Evolutionary conservation across 169 alveolate species (phyloP), one percentile per base, ranked within the genome.

Genomic region (Plasmodium adleri): DNA sequence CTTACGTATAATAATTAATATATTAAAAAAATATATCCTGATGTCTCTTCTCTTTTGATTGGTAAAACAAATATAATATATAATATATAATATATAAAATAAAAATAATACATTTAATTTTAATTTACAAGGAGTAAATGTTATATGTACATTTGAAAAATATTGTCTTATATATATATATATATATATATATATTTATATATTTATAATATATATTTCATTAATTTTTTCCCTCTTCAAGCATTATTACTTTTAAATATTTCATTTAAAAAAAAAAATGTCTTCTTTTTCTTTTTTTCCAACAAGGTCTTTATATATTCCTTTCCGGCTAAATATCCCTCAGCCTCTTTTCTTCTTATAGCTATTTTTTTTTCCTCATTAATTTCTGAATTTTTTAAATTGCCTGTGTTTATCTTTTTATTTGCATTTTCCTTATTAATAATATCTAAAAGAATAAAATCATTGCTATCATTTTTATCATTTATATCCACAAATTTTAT

Each of bases 361-460:
- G 86, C 74, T 32, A 58, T 60, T 59, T 74, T 74, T 74, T 74
- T 74, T 60, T 74, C 88, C 12, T 74, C 74, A 28, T 43, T 52
- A 20, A 4, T 60, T 74, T 74, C 74, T 9, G 32, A 15, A 32
- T 32, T 32, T 32, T 32, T 32, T 32, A 47, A 17, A 66, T 20
- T 13, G n/a, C 43, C 70, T 60, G 63, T 26, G 39, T 59, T 74
- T 74, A 74, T 7, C 12, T 45, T 60, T 43, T 74, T 28, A 13
- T 47, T 54, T 20, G 24, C 22, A 32, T 9, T 39, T 12, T 74
- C 43, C n/a, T 74, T 64, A 45, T 52, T 32, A 64, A 20, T 56
- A 26, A 45, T 45, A 64, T 78, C 32, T 52, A 78, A 78, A 63
- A 64, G 75, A 54, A 78, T 49, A 47, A 66, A 45, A 13, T 47